Percentiles rank a stretch among this genome's conserved stretches.
These are phyloP conservation scores for Aspergillus glaucus DNA, from an alignment of 2,329 filamentous ascomycete genomes.

Conservation along the genomic window DNA sequence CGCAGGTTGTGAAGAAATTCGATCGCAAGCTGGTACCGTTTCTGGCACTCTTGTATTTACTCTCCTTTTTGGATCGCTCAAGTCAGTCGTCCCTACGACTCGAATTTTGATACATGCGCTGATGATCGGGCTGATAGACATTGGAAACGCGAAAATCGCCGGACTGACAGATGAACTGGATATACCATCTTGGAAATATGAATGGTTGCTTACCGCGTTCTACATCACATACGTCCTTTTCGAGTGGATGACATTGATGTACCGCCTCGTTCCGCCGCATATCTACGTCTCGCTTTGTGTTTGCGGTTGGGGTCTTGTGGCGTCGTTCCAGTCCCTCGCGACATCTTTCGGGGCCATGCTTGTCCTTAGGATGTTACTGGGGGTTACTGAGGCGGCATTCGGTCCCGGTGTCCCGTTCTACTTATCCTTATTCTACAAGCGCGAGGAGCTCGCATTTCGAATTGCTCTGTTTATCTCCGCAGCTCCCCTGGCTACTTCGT, in stretches of 20 bases:
- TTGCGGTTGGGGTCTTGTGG: conserved; percentile 70
- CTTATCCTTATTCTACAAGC: conserved; percentile 57
- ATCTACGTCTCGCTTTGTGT: conserved; percentile 58
- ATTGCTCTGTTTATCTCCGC: conserved; percentile 83
- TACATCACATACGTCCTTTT: conserved; percentile 60
- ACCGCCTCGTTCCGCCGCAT: conserved; percentile 54
- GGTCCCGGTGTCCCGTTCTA: conserved; percentile 60
- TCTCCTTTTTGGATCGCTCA: conserved; percentile 79
- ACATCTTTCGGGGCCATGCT: conserved; percentile 57
- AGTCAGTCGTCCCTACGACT: conserved; percentile 48
- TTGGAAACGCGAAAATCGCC: conserved; percentile 58
- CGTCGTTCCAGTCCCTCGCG: conserved; percentile 64
- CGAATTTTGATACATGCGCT: too few species aligned
- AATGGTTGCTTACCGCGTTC: conserved; percentile 57
- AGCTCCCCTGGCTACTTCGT: conserved; percentile 55
- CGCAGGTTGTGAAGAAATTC: conserved; percentile 63
- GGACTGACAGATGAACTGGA: conserved; percentile 50
- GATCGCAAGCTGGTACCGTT: conserved; percentile 74
- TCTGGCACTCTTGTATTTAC: conserved; percentile 72
- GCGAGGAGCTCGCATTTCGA: conserved; percentile 71
- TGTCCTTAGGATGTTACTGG: conserved; percentile 40
- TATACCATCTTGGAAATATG: conserved; percentile 52
- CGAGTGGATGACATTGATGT: conserved; percentile 61
- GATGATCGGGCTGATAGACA: conserved; percentile 33
- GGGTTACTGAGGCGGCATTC: conserved; percentile 57